Evolutionary conservation across 371 early-diverging fungal genomes (phyloP).

Genomic region (Mortierella sp.): DNA sequence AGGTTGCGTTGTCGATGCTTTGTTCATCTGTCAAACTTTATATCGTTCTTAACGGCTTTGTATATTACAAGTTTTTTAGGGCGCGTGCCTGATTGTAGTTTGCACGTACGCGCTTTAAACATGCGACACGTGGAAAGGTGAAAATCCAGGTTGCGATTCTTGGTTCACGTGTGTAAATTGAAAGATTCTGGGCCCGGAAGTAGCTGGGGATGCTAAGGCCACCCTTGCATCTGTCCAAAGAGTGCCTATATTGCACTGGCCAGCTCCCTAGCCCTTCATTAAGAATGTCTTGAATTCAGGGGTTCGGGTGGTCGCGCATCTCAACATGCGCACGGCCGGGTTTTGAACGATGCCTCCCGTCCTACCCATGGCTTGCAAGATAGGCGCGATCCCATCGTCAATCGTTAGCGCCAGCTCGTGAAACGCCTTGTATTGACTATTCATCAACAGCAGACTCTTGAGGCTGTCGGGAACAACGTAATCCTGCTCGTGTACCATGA

Average conservation of each 20-base stretch:
- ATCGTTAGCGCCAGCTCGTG: background rate
- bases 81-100: no score
- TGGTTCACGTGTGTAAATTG: no score
- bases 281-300: slow-evolving; percentile 7
- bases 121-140: no score
- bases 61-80: background rate
- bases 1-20: background rate
- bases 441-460: background rate
- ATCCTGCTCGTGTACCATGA: background rate
- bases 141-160: no score
- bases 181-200: no score
- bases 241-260: no score
- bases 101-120: no score
- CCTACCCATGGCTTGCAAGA: background rate
- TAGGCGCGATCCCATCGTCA: background rate
- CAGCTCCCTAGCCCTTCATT: background rate
- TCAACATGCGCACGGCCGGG: background rate
- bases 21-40: slow-evolving; percentile 16
- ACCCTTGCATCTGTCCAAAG: no score
- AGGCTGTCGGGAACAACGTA: background rate
- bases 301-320: background rate
- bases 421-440: background rate
- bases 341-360: background rate
- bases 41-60: slow-evolving; percentile 1
- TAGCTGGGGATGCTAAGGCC: background rate